Conservation (phyloP, 2,329 filamentous ascomycete genomes). For the Sclerotiophoma versabilis region DNA sequence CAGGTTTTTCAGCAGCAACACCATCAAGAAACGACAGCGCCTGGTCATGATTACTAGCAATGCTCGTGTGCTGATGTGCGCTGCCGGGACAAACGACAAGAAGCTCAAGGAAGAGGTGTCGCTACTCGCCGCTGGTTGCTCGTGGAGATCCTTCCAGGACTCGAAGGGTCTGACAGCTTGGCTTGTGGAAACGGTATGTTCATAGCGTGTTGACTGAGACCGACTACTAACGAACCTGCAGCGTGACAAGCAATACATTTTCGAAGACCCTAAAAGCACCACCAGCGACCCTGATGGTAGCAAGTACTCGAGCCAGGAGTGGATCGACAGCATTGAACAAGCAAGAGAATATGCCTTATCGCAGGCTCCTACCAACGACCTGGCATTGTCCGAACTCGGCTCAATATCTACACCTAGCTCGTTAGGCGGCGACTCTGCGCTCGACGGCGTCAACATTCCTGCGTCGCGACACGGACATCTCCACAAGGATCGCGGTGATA, state of each 20-base stretch:
- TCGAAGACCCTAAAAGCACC: conserved; percentile 87
- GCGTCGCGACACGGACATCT: conserved; percentile 60
- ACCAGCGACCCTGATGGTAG: conserved; percentile 68
- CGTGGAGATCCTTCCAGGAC: conserved; percentile 82
- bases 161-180: conserved; percentile 87
- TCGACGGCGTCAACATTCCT: conserved; percentile 58
- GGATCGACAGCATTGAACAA: conserved; percentile 87
- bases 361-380: conserved; percentile 68
- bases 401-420: conserved; percentile 79
- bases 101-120: conserved; percentile 91
- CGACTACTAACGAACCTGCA: conserved; percentile 49
- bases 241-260: conserved; percentile 89
- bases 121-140: conserved; percentile 76
- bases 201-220: background rate
- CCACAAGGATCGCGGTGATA: conserved; percentile 57
- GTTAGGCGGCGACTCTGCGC: conserved; percentile 62
- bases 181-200: conserved; percentile 90
- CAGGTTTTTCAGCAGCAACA: conserved; percentile 89
- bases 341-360: conserved; percentile 84
- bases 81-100: conserved; percentile 93
- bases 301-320: conserved; percentile 80
- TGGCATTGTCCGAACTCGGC: conserved; percentile 54
- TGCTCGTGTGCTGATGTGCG: conserved; percentile 86
- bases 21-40: conserved; percentile 89
- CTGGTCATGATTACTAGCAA: conserved; percentile 95